phyloP scores from a whole-genome alignment of 2,329 filamentous ascomycete species.

The Triangularia setosa region DNA sequence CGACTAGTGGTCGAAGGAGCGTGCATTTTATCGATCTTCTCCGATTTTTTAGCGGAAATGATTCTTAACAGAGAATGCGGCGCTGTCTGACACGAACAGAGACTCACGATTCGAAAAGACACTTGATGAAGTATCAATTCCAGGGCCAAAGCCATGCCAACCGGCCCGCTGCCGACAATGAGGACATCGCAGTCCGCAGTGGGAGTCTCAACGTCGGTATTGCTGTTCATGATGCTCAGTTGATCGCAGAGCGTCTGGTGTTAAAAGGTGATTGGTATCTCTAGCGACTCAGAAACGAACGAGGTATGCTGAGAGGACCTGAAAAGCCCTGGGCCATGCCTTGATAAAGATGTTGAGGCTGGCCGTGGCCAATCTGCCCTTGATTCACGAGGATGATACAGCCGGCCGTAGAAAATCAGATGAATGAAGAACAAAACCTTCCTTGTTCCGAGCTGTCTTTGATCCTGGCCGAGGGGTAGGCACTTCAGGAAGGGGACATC shows the following conservation, averaged over 20 bases:
- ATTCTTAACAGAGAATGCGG: not conserved
- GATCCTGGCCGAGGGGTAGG: not conserved
- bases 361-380: not conserved
- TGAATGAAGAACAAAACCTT: too few relatives aligned
- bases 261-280: not conserved
- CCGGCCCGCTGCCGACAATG: conserved; percentile 44
- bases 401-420: not conserved
- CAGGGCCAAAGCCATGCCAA: conserved; percentile 41
- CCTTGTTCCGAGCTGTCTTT: not conserved
- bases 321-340: too few relatives aligned
- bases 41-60: conserved; percentile 29
- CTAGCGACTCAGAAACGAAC: conserved; percentile 3
- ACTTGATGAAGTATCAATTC: conserved; percentile 33
- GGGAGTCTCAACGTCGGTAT: not conserved
- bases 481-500: not conserved
- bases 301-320: not conserved
- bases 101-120: conserved; percentile 36
- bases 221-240: not conserved
- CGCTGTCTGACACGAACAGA: not conserved
- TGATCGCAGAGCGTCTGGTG: not conserved
- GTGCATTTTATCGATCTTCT: conserved; percentile 31
- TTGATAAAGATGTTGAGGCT: not conserved
- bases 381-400: not conserved
- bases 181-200: conserved; percentile 33
- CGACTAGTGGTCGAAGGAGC: conserved; percentile 29